phyloP scores from a whole-genome alignment of 805 yeast species.

The Clavispora phyllophila region DNA sequence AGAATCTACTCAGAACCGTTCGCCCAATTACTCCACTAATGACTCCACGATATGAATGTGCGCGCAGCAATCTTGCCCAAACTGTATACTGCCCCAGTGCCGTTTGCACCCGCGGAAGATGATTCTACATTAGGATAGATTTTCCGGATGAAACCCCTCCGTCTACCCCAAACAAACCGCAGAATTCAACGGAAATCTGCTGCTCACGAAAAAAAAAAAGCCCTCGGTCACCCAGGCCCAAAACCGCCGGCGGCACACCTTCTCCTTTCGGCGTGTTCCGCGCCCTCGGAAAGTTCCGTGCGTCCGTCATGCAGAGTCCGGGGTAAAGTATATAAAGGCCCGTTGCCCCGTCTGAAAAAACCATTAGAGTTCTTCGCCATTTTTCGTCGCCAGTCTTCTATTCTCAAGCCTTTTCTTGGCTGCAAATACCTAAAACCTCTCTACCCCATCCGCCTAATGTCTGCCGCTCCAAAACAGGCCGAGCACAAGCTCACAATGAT shows the following conservation, averaged over 20 bases:
- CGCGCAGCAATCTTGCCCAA: neutral
- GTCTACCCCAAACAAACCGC: too few relatives aligned
- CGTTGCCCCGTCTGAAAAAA: neutral
- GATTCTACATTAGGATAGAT: neutral
- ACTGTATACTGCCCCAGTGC: neutral
- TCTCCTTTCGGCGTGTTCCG: neutral
- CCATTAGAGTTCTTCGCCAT: neutral
- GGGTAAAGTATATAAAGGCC: neutral
- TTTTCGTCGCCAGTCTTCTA: neutral
- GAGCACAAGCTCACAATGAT: conserved; percentile 52
- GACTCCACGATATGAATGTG: too few relatives aligned
- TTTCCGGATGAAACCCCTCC: too few relatives aligned
- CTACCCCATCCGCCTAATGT: conserved; percentile 17
- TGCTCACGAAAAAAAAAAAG: too few relatives aligned
- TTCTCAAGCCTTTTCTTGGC: neutral
- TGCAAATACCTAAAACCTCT: neutral
- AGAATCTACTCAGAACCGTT: too few relatives aligned
- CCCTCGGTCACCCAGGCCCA: too few relatives aligned
- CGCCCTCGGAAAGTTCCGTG: neutral
- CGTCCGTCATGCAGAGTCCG: conserved; percentile 1
- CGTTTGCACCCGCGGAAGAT: neutral
- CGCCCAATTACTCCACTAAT: too few relatives aligned
- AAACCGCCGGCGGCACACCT: neutral
- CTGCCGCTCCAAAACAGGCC: conserved; percentile 36
- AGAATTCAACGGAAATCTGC: too few relatives aligned